These are phyloP conservation scores for Berberis vulgaris DNA, from an alignment of 164 flowering plant genomes.

Conservation along the genomic window DNA sequence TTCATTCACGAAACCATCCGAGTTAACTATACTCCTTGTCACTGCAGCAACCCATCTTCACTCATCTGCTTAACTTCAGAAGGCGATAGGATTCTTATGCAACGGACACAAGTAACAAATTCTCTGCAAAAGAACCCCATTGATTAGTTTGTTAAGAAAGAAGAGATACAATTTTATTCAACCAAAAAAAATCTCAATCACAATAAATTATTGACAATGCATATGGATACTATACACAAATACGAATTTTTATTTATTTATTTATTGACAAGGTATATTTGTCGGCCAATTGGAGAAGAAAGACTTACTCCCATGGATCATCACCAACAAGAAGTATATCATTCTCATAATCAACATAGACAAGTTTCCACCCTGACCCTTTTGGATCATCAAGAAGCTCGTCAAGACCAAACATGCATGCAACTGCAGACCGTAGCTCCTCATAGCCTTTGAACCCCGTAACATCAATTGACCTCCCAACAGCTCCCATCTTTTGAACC, in stretches of 20 bases:
- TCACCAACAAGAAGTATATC: slow-evolving; percentile 98
- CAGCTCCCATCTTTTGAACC: slow-evolving; percentile 98
- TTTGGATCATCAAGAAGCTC: slow-evolving; percentile 68
- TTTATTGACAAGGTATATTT: no score
- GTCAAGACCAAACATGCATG: slow-evolving; percentile 85
- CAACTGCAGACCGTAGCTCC: slow-evolving; percentile 72
- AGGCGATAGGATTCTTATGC: slow-evolving; percentile 91
- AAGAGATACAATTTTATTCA: neutral
- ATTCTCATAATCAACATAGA: slow-evolving; percentile 89
- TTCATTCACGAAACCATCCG: neutral
- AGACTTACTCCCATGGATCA: slow-evolving; percentile 99
- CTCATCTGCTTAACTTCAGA: slow-evolving; percentile 98
- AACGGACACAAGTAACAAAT: slow-evolving; percentile 87
- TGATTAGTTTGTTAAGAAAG: no score
- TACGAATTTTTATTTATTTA: no score
- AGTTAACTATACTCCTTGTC: neutral
- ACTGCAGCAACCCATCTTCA: slow-evolving; percentile 49
- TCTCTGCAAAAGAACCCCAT: slow-evolving; percentile 46
- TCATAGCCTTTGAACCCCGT: slow-evolving; percentile 64
- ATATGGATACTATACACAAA: no score
- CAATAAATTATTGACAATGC: no score
- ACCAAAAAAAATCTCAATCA: no score
- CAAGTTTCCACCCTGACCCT: slow-evolving; percentile 84
- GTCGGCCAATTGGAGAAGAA: neutral
- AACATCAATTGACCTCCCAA: slow-evolving; percentile 96